Base-by-base conservation (phyloP, 257 asterid species). In the Linaria vulgaris region DNA sequence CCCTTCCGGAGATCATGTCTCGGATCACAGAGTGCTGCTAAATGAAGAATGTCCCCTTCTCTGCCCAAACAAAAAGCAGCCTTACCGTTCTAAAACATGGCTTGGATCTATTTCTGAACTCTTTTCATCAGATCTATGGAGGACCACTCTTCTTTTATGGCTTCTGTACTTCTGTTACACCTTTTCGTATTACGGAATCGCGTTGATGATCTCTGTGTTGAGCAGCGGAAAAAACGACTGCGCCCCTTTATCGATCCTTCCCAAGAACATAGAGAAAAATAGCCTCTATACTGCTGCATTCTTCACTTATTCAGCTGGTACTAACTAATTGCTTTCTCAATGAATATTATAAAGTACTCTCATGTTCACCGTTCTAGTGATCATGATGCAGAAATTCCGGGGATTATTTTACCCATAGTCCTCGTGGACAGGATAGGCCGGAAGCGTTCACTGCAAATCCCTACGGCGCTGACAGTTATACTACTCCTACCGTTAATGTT, bases 121-220 rank as follows among this genome's bases (percentile, higher is more conserved):
- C 45, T 45, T 76, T 17, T 71, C 81, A 15, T 3, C 66, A 25
- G 59, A 63, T 12, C 43, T 76, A 52, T 1, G 34, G 12, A 10
- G 47, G 23, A 76, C 81, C 23, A 71, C 78, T 53, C 69, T 71
- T 63, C 77, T 76, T 16, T 37, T 68, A 44, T 71, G 74, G 77
- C 16, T 50, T 34, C 16, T 72, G 59, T 21, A 34, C 21, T 67
- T 76, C 8, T 69, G 52, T 2, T 71, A 55, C 53, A 56, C 74
- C 7, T 71, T 68, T 39, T 63, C 70, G 12, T 76, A 72, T 41
- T 76, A 71, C 3, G 81, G 81, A 11, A 59, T 76, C 44, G 59
- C 61, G 13, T 22, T 76, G 55, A 22, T 72, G 69, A 68, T 47
- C 7, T 62, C 81, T 41, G 43, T 66, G 21, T 51, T 74, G 69